Base-by-base conservation (phyloP, 1,139 yeast genomes). In the Pichia sp. region DNA sequence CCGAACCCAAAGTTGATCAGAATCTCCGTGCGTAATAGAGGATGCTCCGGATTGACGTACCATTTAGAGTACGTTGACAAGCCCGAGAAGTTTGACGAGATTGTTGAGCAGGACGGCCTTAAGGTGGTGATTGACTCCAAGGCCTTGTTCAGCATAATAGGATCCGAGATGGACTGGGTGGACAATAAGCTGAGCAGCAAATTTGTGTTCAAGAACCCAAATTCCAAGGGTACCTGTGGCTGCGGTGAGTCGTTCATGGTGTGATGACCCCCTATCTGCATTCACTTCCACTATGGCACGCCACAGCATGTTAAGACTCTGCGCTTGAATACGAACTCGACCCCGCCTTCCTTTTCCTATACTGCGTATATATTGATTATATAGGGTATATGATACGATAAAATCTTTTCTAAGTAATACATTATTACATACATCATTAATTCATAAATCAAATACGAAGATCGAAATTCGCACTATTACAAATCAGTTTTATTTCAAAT, bases 231-330 rank as follows among this genome's bases (percentile, higher is more conserved):
- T 38, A 88, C 96, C 54, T 93, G 99, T 73, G 99, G 99, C 16
- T 93, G 99, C 71, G 99, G 98, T 55, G 99, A 93, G 73, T 89
- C 97, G 6, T 93, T 93, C 70, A 92, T 92, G 97, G 97, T 90
- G 7, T 90, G 73, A 69, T 19, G 5, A 23, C 26, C 26, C 26
- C 26, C 4, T 23, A 23, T 32, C 15, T 26, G 13, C 8, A n/a
- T 34, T 30, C 23, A 15, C 3, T 32, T 52, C 11, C 23, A n/a
- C 10, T 32, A 10, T 11, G n/a, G n/a, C 7, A 36, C 41, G 7
- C 16, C n/a, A 13, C 13, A 10, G 8, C 41, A 15, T 13, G 8
- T 36, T 15, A 15, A 36, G 8, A 10, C 41, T 6, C 41, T 36
- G 16, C 41, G n/a, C n/a, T n/a, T 6, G 16, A n/a, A 36, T 36